Evolutionary conservation across 495 filamentous ascomycete genomes (phyloP), one percentile per base, ranked within the genome.

Genomic region (Xylaria grammica): DNA sequence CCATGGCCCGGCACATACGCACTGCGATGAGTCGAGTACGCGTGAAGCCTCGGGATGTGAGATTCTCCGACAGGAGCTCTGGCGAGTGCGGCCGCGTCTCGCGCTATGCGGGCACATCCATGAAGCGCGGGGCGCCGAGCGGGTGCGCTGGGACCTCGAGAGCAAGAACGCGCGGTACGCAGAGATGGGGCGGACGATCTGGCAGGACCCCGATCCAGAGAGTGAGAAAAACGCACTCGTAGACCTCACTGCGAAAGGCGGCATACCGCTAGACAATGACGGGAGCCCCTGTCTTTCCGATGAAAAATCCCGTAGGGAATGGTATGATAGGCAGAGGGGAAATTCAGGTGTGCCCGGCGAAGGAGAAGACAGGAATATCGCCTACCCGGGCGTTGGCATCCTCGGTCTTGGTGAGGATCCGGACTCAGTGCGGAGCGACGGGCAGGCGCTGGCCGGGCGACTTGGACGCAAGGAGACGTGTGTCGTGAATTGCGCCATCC

Each of bases 31-130:
- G 27, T 81, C 84, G 1, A 89, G 83, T 77, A 34, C 71, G 45
- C 65, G 72, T 17, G 55, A 67, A 46, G 44, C 73, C 20, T 48
- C 65, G 30, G 95, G 94, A 17, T 97, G 93, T 68, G 85, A 90
- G 36, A 86, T 79, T 34, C 83, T 98, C 10, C 81, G 89, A 5
- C 77, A 84, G 50, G 85, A 90, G 51, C 69, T 92, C 32, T 92
- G 90, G 86, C 82, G 87, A 19, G 85, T 96, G 3, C 86, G 90
- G n/a, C 95, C 94, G 13, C 78, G 78, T 19, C 77, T 97, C 7
- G 93, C 96, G 72, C 85, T 97, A 46, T 97, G 92, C 70, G 95
- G 94, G 1, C 95, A 98, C 75, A 81, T 97, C 44, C 95, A 98
- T 73, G 86, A 84, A 27, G 84, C 79, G 8, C 74, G 85, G 52